Percentiles rank a stretch among this genome's conserved stretches.
Conservation (phyloP, 2,329 filamentous ascomycete species). For the Sclerotinia sclerotiorum region DNA sequence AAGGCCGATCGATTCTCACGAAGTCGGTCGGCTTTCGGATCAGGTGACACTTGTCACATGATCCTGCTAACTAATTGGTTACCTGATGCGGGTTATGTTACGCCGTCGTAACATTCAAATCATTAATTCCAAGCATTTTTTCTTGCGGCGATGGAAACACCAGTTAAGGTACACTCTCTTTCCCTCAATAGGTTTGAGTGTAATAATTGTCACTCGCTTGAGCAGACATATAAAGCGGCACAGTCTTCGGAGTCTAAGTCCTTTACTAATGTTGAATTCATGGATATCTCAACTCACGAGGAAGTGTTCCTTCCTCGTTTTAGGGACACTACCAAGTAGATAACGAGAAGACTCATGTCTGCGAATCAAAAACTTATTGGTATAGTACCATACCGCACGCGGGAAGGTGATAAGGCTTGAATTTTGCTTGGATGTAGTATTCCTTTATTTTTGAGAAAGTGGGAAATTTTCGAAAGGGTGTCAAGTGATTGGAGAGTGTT, state of each 20-base stretch:
- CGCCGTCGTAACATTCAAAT: too few relatives aligned
- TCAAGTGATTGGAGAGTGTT: slow-evolving; percentile 30
- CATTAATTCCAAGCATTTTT: slow-evolving; percentile 6
- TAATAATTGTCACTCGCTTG: slow-evolving; percentile 1
- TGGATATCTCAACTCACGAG: slow-evolving; percentile 7
- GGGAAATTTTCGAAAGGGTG: slow-evolving; percentile 8
- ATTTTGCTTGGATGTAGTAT: slow-evolving; percentile 30
- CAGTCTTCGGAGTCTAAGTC: neutral
- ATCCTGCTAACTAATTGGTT: too few relatives aligned
- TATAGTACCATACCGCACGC: slow-evolving; percentile 24
- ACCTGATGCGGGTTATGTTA: too few relatives aligned
- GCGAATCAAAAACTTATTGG: neutral
- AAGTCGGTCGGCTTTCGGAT: too few relatives aligned
- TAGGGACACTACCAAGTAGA: slow-evolving; percentile 9
- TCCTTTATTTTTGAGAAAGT: slow-evolving; percentile 27
- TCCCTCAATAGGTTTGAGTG: slow-evolving; percentile 9
- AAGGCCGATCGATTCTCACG: too few relatives aligned
- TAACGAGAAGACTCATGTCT: neutral
- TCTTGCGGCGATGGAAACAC: neutral
- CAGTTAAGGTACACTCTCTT: neutral
- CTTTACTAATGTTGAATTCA: neutral
- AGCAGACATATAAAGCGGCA: slow-evolving; percentile 10
- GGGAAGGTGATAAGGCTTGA: slow-evolving; percentile 28
- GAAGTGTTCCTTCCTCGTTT: neutral
- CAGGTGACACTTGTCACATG: too few relatives aligned